Evolutionary conservation across 1,284 basidiomycete genomes (phyloP), one percentile per base, ranked within the genome.

Genomic region (Macrocybe sp.): DNA sequence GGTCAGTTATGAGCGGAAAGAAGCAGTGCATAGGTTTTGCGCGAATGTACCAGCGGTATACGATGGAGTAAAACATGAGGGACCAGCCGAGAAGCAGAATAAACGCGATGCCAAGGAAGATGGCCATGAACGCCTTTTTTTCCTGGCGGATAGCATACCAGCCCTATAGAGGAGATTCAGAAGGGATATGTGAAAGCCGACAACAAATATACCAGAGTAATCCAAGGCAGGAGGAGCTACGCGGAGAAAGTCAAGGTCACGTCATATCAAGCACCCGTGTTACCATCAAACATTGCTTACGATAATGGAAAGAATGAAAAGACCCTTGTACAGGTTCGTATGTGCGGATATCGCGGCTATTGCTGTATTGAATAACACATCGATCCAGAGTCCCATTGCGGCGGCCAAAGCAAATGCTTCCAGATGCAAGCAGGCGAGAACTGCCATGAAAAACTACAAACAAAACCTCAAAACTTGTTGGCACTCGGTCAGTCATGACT

Each of bases 351-450:
- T 71, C 2, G 58, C 43, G 7, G 59, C 60, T 41, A 81, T 72
- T 7, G 69, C 64, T 10, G 74, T 73, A 45, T 73, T 70, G 43
- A 73, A 51, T 12, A 81, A 65, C 50, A 80, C 70, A 58, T 79
- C 75, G 33, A 76, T 63, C 78, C 80, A 83, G 6, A 83, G 69
- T 16, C 69, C 70, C 55, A 73, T 73, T 6, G 74, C 71, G 1
- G 74, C 66, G 4, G 76, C 58, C 9, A 81, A 65, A 38, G 78
- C 67, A 58, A 81, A 83, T 2, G 70, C 67, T 44, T 76, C 74
- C 6, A 84, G 61, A 57, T 83, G 80, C 3, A 83, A 63, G 52
- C 73, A 74, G n/a, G 78, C 79, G 37, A 75, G 68, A 4, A 81
- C 63, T 1, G 76, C 73, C 57, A 81, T 68, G 61, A 81, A 78